phyloP scores from a whole-genome alignment of 192 early-diverging fungal genomes.

The Coemansia sp. region DNA sequence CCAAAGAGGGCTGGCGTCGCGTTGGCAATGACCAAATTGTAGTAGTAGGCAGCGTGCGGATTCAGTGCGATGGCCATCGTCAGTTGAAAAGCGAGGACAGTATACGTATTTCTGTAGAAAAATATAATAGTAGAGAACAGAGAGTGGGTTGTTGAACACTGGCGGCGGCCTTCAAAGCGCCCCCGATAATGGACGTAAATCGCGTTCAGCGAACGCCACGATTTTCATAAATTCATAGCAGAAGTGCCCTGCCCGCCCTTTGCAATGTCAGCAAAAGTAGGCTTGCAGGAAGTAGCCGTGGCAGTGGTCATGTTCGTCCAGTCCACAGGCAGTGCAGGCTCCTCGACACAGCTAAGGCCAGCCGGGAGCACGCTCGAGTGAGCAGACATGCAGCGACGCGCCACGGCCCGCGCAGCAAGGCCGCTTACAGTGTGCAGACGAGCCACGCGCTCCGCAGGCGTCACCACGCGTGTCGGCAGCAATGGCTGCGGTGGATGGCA shows the following conservation, averaged over 20 bases:
- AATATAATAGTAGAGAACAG: too few species aligned
- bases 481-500: background rate
- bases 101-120: too few species aligned
- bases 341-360: constrained; percentile 22
- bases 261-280: constrained; percentile 48
- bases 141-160: background rate
- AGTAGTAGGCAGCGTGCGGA: background rate
- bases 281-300: constrained; percentile 8
- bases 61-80: background rate
- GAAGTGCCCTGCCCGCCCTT: constrained; percentile 17
- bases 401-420: constrained; percentile 48
- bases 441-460: constrained; percentile 48
- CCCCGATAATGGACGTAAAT: background rate
- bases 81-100: background rate
- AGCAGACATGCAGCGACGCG: constrained; percentile 47
- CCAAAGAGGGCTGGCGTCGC: background rate
- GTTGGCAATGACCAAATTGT: background rate
- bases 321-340: background rate
- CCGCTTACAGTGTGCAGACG: constrained; percentile 45
- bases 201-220: background rate
- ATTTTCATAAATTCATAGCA: background rate
- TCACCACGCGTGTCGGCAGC: constrained; percentile 21
- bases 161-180: background rate
- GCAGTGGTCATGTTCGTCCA: background rate
- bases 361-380: constrained; percentile 27